These are phyloP conservation scores for Cutaneotrichosporon dermatis DNA, from an alignment of 1,284 basidiomycete genomes.

Conservation along the genomic window DNA sequence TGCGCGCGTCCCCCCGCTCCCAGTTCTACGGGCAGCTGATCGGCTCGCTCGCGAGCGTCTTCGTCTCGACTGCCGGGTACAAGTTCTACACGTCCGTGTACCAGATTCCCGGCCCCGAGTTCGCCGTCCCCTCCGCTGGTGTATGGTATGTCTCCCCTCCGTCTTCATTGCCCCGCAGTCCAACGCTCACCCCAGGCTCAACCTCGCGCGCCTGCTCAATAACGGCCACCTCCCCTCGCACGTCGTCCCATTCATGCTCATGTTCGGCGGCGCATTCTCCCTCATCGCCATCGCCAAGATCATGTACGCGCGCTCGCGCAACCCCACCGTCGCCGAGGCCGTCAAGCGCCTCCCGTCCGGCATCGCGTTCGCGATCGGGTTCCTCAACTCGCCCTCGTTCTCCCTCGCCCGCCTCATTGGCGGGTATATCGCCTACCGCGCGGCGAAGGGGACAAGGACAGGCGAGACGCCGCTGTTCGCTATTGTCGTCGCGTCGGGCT, in stretches of 20 bases:
- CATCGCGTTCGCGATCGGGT: slow-evolving; percentile 71
- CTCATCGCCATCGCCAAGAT: slow-evolving; percentile 54
- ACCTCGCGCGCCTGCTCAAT: slow-evolving; percentile 77
- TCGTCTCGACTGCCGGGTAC: slow-evolving; percentile 84
- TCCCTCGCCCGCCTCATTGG: slow-evolving; percentile 86
- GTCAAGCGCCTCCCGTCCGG: slow-evolving; percentile 78
- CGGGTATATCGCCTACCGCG: slow-evolving; percentile 71
- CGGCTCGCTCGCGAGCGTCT: slow-evolving; percentile 77
- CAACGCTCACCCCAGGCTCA: slow-evolving; percentile 61
- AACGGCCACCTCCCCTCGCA: slow-evolving; percentile 76
- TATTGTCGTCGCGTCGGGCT: slow-evolving; percentile 87
- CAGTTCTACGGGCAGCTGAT: slow-evolving; percentile 86
- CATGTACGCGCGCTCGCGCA: background rate
- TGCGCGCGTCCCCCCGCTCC: slow-evolving; percentile 77
- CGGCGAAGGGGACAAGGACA: slow-evolving; percentile 49
- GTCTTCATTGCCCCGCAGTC: no score
- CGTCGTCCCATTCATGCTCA: slow-evolving; percentile 72
- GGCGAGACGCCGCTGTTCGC: slow-evolving; percentile 62
- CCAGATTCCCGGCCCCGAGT: slow-evolving; percentile 69
- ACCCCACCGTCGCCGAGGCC: slow-evolving; percentile 48
- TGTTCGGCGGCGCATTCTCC: slow-evolving; percentile 68
- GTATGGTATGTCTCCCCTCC: slow-evolving; percentile 49
- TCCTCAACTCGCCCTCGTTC: slow-evolving; percentile 93
- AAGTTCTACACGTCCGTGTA: slow-evolving; percentile 83
- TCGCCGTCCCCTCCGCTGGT: slow-evolving; percentile 89